Evolutionary conservation across 352 stramenopile species (phyloP).

Genomic region (Aphanomyces stellatus): DNA sequence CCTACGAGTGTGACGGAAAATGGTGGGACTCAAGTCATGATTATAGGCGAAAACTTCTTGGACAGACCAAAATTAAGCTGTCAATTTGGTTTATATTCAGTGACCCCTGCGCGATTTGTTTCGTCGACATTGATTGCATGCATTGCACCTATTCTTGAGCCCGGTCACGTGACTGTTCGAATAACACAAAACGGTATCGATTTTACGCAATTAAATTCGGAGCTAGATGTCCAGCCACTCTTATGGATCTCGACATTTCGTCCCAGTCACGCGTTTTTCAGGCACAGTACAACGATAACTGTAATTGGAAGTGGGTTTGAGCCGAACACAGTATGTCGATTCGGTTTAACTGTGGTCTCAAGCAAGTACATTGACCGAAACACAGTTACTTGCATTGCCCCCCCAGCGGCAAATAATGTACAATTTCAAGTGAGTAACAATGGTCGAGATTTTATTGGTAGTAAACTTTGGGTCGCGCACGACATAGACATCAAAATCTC

Average conservation of each 20-base stretch:
- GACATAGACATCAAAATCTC: neutral
- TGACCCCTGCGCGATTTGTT: neutral
- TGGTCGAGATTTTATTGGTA: neutral
- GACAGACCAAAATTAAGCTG: neutral
- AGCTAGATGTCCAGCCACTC: neutral
- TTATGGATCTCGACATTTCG: neutral
- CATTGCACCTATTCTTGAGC: neutral
- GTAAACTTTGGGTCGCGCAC: neutral
- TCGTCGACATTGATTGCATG: neutral
- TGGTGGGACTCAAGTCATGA: neutral
- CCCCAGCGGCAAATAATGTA: neutral
- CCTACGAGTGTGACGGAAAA: neutral
- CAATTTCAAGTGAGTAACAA: neutral
- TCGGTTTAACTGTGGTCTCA: neutral
- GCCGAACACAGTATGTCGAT: neutral
- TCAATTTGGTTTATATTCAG: neutral
- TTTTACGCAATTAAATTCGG: neutral
- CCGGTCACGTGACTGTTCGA: neutral
- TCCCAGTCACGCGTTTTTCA: neutral
- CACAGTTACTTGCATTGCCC: neutral
- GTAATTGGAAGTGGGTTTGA: conserved; percentile 14
- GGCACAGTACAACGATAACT: neutral
- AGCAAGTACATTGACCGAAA: conserved; percentile 2
- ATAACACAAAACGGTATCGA: conserved; percentile 14
- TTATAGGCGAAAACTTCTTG: neutral